Base-by-base conservation (phyloP, 768 basidiomycete genomes). In the Rhodotorula kratochvilovae region DNA sequence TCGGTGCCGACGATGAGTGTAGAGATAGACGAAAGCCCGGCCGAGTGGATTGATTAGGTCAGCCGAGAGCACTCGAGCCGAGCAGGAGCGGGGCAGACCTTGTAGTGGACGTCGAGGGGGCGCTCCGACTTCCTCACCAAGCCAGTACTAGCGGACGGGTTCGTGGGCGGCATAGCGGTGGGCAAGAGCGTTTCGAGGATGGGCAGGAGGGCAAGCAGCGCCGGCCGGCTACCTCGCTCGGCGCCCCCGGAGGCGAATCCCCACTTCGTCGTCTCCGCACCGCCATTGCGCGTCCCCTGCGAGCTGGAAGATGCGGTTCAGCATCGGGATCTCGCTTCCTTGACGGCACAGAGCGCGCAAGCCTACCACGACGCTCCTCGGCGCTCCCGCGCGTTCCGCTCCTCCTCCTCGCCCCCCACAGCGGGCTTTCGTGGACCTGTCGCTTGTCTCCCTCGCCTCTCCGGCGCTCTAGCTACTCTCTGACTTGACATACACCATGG, bases 1-100 rank as follows among this genome's bases (percentile, higher is more conserved):
- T 65, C 43, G 2, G 16, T 31, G 27, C 63, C 63, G 39, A 65
- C 53, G 50, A 65, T 53, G 46, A 65, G 63, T 23, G 63, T 33
- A 11, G 63, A 54, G 53, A 54, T 54, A 10, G 63, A 65, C 21
- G 27, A 29, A 3, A 65, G 42, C 0, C 63, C 63, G 1, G 36
- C 46, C 23, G 48, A 53, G 29, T 39, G 21, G 36, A 64, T 55
- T 10, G 46, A 15, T 2, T 29, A n/a, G n/a, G 31, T 17, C 12
- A 54, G 39, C 15, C 7, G 8, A 36, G 35, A 11, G 7, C 3
- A 21, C 31, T 2, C 33, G 31, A 23, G 27, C 8, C 54, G 54
- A 55, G 33, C 5, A 31, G 21, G 31, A 55, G 35, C 16, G n/a
- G 54, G 25, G 39, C 57, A 10, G 33, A 59, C 58, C 39, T 59